Base-by-base conservation (phyloP, 140 eudicot genomes). In the Flaveria floridana region DNA sequence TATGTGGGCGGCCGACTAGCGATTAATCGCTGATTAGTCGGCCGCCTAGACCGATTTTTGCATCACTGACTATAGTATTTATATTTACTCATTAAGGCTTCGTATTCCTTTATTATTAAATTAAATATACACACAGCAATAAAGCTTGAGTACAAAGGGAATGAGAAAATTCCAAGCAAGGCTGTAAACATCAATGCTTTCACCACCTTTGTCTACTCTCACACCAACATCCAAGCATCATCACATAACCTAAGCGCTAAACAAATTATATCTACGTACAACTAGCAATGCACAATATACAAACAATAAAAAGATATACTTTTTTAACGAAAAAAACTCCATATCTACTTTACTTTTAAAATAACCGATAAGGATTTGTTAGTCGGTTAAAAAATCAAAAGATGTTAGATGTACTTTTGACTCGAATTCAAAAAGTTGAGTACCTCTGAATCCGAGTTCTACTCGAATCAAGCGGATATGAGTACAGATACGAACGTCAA, bases 151-250 rank as follows among this genome's bases (percentile, higher is more conserved):
- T 3, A 34, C 41, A 34, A 58, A 76, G 6, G 9, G 9, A n/a
- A 30, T 18, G 52, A 9, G 15, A 50, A 62, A 62, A 71, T 11
- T 51, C 68, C 82, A 78, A 71, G 39, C 10, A 64, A 63, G 42
- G 74, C 65, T 72, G 48, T 65, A 66, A 65, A 12, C 75, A 73
- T 72, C 79, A 7, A 39, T 42, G 58, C 57, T 73, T 53, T 72
- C 75, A 34, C 55, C 73, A 63, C 66, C 70, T 19, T 28, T 74
- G 12, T 16, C 61, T 57, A 74, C 7, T 58, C 80, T 19, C 65
- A 57, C 71, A 18, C 74, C 53, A 52, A 72, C 83, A 79, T 52
- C 18, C 42, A 37, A 73, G 53, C 64, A 67, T 34, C 37, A 69
- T 68, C 65, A 64, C 19, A 74, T 57, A 34, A 67, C 65, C 53